phyloP scores from a whole-genome alignment of 257 asterid species.

The Nicotiana sylvestris region DNA sequence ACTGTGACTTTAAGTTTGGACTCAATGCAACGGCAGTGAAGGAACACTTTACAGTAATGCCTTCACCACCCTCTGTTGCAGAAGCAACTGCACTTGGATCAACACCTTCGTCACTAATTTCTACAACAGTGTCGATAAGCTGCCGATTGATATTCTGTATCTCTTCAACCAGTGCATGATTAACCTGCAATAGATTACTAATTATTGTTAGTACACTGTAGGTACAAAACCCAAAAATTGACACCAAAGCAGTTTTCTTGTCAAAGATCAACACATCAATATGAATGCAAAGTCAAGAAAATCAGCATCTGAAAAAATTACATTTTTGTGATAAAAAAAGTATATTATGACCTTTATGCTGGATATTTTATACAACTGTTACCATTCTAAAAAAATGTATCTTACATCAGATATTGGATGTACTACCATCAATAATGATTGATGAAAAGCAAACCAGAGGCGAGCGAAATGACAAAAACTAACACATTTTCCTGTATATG shows the following conservation, averaged over 20 bases:
- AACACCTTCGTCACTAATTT: constrained; percentile 70
- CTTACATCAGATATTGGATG: neutral
- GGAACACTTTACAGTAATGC: constrained; percentile 80
- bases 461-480: neutral
- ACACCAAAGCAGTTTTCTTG: neutral
- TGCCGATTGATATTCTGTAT: constrained; percentile 68
- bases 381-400: neutral
- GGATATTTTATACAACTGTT: no score
- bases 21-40: constrained; percentile 79
- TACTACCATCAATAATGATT: neutral
- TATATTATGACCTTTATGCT: no score
- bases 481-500: neutral
- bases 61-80: constrained; percentile 79
- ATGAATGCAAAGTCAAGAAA: neutral
- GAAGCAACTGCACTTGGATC: constrained; percentile 78
- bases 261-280: constrained; percentile 5
- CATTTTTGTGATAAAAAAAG: neutral
- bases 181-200: constrained; percentile 47
- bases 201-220: constrained; percentile 8
- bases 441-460: neutral
- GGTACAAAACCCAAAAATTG: constrained; percentile 9
- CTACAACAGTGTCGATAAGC: constrained; percentile 79
- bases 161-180: constrained; percentile 86
- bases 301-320: constrained; percentile 1
- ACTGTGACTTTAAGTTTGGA: constrained; percentile 80